phyloP scores from a whole-genome alignment of 2,329 filamentous ascomycete genomes.

The Cladosporium sp. region DNA sequence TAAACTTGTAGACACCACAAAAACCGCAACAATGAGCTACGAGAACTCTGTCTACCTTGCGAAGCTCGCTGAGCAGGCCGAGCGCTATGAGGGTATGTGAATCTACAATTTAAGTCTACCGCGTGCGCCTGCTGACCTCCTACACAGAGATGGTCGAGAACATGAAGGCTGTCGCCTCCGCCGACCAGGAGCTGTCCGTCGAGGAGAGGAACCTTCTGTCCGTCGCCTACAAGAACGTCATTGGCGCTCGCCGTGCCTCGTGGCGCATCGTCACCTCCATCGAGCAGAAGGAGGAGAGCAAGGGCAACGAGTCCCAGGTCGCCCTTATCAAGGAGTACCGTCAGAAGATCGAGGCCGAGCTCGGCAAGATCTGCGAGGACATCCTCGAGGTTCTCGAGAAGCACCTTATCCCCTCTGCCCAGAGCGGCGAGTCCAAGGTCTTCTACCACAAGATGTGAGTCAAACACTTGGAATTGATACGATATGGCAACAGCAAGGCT shows the following conservation, averaged over 20 bases:
- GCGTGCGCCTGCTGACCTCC: neutral
- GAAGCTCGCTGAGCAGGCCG: constrained; percentile 99
- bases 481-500: neutral
- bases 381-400: constrained; percentile 93
- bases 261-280: constrained; percentile 99
- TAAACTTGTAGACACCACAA: constrained; percentile 4
- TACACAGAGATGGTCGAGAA: constrained; percentile 97
- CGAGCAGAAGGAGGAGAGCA: constrained; percentile 99
- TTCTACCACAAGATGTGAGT: constrained; percentile 99
- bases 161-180: constrained; percentile 97
- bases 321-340: constrained; percentile 95
- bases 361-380: constrained; percentile 96
- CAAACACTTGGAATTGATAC: neutral
- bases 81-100: constrained; percentile 92
- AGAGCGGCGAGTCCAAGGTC: constrained; percentile 97
- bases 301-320: constrained; percentile 93
- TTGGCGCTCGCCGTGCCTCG: constrained; percentile 92
- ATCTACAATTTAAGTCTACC: neutral
- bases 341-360: constrained; percentile 95
- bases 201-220: constrained; percentile 98
- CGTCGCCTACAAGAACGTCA: constrained; percentile 99
- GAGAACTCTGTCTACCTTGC: constrained; percentile 99
- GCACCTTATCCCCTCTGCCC: constrained; percentile 90
- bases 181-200: constrained; percentile 67
- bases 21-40: constrained; percentile 73